These are phyloP conservation scores for Dictyophora rubrovolvata DNA, from an alignment of 768 basidiomycete species.

Conservation along the genomic window DNA sequence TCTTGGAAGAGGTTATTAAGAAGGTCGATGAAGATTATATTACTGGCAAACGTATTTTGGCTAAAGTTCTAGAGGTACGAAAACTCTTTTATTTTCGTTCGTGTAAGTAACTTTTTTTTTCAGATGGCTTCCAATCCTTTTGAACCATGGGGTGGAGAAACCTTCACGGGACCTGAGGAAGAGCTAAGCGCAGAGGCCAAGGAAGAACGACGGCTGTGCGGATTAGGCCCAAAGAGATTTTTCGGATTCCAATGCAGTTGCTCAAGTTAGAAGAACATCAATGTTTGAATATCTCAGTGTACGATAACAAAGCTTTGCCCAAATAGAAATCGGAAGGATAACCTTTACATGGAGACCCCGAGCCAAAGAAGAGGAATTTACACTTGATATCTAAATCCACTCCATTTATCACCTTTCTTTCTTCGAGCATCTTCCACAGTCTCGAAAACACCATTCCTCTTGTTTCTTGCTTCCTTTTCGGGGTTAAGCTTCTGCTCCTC, in stretches of 20 bases:
- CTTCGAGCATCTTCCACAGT: conserved; percentile 47
- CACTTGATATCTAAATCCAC: conserved; percentile 60
- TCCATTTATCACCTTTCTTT: conserved; percentile 65
- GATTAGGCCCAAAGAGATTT: conserved; percentile 63
- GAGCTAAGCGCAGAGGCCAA: conserved; percentile 46
- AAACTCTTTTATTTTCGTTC: background rate
- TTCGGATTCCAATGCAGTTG: conserved; percentile 92
- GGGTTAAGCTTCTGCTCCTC: background rate
- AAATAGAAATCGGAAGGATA: too few species aligned
- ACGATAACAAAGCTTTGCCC: too few species aligned
- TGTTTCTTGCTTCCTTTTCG: background rate
- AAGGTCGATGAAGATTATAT: conserved; percentile 57
- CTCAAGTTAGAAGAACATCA: conserved; percentile 47
- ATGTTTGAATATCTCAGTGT: background rate
- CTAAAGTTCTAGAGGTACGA: conserved; percentile 68
- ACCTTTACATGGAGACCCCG: background rate
- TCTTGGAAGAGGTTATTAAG: conserved; percentile 85
- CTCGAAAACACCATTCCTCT: conserved; percentile 39
- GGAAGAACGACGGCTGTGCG: conserved; percentile 70
- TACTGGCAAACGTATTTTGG: conserved; percentile 56
- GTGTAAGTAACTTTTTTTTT: conserved; percentile 4
- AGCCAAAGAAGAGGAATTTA: conserved; percentile 17
- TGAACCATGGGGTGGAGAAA: conserved; percentile 79
- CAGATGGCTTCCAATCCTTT: conserved; percentile 87
- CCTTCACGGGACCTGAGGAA: conserved; percentile 30